Conservation (phyloP, 345 rosid species). For the Gossypium longicalyx region DNA sequence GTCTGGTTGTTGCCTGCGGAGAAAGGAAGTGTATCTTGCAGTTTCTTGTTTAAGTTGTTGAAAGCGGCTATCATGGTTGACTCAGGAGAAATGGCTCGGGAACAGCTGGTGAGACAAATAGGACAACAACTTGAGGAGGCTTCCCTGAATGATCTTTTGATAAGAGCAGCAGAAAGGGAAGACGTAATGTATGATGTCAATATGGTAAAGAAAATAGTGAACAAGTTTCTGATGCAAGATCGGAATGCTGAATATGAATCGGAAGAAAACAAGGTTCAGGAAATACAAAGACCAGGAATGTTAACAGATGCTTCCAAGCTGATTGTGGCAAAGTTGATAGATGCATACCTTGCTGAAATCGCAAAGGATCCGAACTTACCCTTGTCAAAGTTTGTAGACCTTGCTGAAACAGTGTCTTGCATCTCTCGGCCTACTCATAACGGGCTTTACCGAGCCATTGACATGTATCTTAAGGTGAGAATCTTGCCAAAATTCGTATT, state of each 20-base stretch:
- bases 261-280: constrained; percentile 36
- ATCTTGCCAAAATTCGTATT: neutral
- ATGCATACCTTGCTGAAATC: constrained; percentile 73
- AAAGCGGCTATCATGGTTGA: constrained; percentile 54
- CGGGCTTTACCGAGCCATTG: constrained; percentile 73
- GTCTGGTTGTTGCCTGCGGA: constrained; percentile 59
- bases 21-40: constrained; percentile 64
- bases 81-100: constrained; percentile 45
- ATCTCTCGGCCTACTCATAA: constrained; percentile 75
- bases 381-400: constrained; percentile 47
- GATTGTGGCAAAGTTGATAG: constrained; percentile 73
- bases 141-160: constrained; percentile 55
- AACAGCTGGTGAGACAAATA: constrained; percentile 46
- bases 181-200: constrained; percentile 54
- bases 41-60: constrained; percentile 71
- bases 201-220: constrained; percentile 46
- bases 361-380: constrained; percentile 68
- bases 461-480: constrained; percentile 72
- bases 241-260: constrained; percentile 43
- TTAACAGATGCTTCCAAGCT: constrained; percentile 81
- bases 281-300: constrained; percentile 44
- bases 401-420: constrained; percentile 57
- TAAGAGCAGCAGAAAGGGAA: constrained; percentile 46
- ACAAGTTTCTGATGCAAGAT: constrained; percentile 55
- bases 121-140: constrained; percentile 85